Percentiles rank a stretch among this genome's conserved stretches.
Conservation (phyloP, 345 rosid species). For the Schrenkiella parvula region DNA sequence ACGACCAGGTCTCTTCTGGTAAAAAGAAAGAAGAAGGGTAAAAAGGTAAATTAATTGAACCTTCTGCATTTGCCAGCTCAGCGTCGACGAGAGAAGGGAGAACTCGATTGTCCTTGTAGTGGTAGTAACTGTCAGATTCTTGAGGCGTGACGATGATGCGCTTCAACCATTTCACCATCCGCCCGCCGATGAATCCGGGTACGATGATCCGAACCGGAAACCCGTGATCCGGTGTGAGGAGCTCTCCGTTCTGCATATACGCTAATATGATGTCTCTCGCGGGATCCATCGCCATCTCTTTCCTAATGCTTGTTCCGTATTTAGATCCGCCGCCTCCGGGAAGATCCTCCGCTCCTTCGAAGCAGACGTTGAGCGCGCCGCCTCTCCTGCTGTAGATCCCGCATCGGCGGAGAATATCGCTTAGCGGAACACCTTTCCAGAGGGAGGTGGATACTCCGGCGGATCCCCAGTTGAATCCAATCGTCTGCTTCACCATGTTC, state of each 20-base stretch:
- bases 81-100: conserved; percentile 87
- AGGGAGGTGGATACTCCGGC: conserved; percentile 77
- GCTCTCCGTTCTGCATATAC: conserved; percentile 94
- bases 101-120: conserved; percentile 74
- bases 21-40: background rate
- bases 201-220: conserved; percentile 78
- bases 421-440: conserved; percentile 76
- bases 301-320: conserved; percentile 74
- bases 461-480: conserved; percentile 95
- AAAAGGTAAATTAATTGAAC: conserved; percentile 31
- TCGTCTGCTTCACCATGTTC: conserved; percentile 77
- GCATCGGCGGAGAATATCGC: conserved; percentile 60
- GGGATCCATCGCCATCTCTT: conserved; percentile 78
- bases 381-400: conserved; percentile 56
- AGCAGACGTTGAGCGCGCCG: conserved; percentile 80
- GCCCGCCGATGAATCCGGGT: conserved; percentile 90
- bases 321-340: conserved; percentile 97
- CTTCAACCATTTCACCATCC: conserved; percentile 95
- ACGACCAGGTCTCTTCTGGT: background rate
- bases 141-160: conserved; percentile 66
- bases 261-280: conserved; percentile 78
- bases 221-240: conserved; percentile 79
- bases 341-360: conserved; percentile 90
- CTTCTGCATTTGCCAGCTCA: conserved; percentile 85
- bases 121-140: conserved; percentile 78